Percentiles rank a stretch among this genome's conserved stretches.
Conservation (phyloP, 805 yeast genomes). For the Maudiozyma serrabonitensis region DNA sequence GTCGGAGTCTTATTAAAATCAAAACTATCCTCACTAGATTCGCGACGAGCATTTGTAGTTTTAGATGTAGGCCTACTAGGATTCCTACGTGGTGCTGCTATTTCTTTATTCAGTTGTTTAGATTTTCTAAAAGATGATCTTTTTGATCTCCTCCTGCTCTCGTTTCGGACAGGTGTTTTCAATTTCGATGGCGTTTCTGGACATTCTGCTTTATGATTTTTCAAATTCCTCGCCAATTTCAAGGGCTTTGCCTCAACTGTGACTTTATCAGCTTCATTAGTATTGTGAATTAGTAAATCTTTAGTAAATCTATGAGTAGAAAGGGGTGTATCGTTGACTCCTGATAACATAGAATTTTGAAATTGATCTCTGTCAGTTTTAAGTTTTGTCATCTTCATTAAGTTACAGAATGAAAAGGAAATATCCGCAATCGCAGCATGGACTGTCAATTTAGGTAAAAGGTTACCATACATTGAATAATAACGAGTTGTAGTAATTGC, state of each 20-base stretch:
- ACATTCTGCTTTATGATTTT: neutral
- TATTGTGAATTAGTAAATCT: neutral
- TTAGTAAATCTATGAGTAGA: neutral
- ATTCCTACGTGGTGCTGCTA: neutral
- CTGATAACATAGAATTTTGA: neutral
- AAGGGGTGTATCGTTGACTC: neutral
- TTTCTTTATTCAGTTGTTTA: neutral
- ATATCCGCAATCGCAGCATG: conserved; percentile 72
- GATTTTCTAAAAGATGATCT: neutral
- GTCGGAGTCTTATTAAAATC: neutral
- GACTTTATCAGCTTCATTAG: conserved; percentile 19
- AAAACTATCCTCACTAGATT: neutral
- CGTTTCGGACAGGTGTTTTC: neutral
- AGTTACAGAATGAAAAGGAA: conserved; percentile 53
- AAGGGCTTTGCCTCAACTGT: conserved; percentile 50
- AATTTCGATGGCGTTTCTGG: neutral
- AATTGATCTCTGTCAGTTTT: neutral
- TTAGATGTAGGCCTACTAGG: neutral
- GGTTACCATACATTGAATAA: conserved; percentile 44
- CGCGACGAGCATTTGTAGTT: neutral
- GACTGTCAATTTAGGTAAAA: conserved; percentile 61
- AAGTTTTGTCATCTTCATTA: conserved; percentile 27
- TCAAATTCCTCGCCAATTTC: conserved; percentile 48
- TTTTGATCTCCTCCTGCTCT: neutral
- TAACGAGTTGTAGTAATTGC: conserved; percentile 71